Evolutionary conservation across 495 filamentous ascomycete genomes (phyloP).

Genomic region (Ascodesmis nigricans): DNA sequence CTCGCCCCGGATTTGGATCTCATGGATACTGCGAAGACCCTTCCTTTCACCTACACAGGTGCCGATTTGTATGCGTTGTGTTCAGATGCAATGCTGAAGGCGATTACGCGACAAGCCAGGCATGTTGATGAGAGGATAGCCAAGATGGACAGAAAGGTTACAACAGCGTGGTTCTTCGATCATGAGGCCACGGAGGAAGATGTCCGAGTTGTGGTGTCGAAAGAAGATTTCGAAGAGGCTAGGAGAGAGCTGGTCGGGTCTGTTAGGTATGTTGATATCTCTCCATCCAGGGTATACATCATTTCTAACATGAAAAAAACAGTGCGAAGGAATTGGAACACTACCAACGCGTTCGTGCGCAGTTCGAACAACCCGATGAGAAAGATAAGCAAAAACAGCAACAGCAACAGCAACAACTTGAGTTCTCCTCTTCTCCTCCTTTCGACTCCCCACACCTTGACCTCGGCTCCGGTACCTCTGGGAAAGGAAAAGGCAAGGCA

Average conservation of each 20-base stretch:
- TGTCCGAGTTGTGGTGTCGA: slow-evolving; percentile 62
- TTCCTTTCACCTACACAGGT: slow-evolving; percentile 93
- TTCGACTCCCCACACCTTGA: too few species aligned
- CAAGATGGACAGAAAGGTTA: slow-evolving; percentile 37
- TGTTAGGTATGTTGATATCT: slow-evolving; percentile 46
- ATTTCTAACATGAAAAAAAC: slow-evolving; percentile 1
- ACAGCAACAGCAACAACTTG: too few species aligned
- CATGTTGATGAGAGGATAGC: slow-evolving; percentile 69
- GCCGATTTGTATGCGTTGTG: slow-evolving; percentile 92
- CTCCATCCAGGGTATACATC: slow-evolving; percentile 13
- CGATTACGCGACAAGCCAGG: slow-evolving; percentile 73
- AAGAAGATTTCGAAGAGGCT: slow-evolving; percentile 65
- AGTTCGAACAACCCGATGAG: slow-evolving; percentile 42
- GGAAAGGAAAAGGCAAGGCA: slow-evolving; percentile 2
- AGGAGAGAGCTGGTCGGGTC: slow-evolving; percentile 69
- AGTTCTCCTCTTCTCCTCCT: too few species aligned
- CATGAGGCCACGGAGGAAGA: slow-evolving; percentile 67
- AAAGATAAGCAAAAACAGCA: slow-evolving; percentile 16
- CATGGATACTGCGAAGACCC: slow-evolving; percentile 41
- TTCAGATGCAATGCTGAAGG: slow-evolving; percentile 96
- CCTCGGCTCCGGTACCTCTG: too few species aligned
- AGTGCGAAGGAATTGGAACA: slow-evolving; percentile 82
- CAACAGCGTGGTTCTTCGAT: slow-evolving; percentile 86
- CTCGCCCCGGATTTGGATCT: slow-evolving; percentile 59
- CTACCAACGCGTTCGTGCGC: slow-evolving; percentile 60